Percentiles rank a stretch among this genome's conserved stretches.
Evolutionary conservation across 2,329 filamentous ascomycete genomes (phyloP).

Genomic region (Alternaria gansuensis): DNA sequence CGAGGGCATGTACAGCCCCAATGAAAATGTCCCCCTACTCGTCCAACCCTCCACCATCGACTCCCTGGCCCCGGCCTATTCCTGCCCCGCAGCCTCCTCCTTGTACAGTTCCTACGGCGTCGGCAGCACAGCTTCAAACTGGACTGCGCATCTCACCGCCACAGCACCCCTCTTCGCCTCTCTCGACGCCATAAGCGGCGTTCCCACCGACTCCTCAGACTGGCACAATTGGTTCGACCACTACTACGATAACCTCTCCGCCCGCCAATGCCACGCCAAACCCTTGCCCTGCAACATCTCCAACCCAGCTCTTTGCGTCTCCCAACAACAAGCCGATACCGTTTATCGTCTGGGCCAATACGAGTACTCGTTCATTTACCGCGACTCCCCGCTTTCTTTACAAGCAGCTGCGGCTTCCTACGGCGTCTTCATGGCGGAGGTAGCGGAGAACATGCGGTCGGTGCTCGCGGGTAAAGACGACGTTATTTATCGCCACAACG

Average conservation of each 20-base stretch:
- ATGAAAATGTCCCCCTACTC: conserved; percentile 36
- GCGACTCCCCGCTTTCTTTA: conserved; percentile 70
- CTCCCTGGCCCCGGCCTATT: conserved; percentile 77
- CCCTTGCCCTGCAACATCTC: conserved; percentile 72
- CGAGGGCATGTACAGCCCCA: conserved; percentile 65
- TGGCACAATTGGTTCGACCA: conserved; percentile 81
- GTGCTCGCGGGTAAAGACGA: conserved; percentile 29
- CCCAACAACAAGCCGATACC: conserved; percentile 68
- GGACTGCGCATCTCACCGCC: conserved; percentile 70
- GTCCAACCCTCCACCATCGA: conserved; percentile 68
- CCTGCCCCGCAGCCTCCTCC: conserved; percentile 64
- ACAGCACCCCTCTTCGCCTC: conserved; percentile 64
- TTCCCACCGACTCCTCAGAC: conserved; percentile 63
- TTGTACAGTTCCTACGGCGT: conserved; percentile 59
- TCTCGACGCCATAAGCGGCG: conserved; percentile 74
- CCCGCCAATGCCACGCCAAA: conserved; percentile 77
- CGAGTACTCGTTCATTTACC: conserved; percentile 82
- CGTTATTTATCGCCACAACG: conserved; percentile 74
- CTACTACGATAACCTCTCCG: conserved; percentile 85
- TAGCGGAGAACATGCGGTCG: conserved; percentile 70
- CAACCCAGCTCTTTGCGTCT: conserved; percentile 66
- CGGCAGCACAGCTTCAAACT: conserved; percentile 58
- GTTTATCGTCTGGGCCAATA: conserved; percentile 82
- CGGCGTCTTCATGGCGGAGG: conserved; percentile 78
- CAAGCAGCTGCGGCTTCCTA: conserved; percentile 68